These are phyloP conservation scores for Nasturtium officinale DNA, from an alignment of 345 rosid species.

Conservation along the genomic window DNA sequence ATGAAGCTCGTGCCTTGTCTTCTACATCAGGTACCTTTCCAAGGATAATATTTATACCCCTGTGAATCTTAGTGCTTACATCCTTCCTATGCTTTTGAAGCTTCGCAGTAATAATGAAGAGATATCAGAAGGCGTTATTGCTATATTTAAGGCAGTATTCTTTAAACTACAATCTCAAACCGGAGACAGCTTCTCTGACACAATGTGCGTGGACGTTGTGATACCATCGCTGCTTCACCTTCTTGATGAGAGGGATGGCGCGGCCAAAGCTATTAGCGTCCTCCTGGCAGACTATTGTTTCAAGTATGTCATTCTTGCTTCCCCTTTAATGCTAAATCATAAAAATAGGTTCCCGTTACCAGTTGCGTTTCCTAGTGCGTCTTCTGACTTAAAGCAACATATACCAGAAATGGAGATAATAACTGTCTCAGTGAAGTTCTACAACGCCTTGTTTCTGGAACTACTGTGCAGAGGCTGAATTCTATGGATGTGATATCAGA, in stretches of 20 bases:
- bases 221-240: constrained; percentile 67
- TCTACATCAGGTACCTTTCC: constrained; percentile 64
- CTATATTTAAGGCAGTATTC: constrained; percentile 65
- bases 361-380: background rate
- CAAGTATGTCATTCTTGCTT: constrained; percentile 51
- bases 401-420: constrained; percentile 56
- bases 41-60: background rate
- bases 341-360: background rate
- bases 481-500: constrained; percentile 79
- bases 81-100: constrained; percentile 48
- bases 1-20: constrained; percentile 62
- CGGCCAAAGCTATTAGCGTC: constrained; percentile 69
- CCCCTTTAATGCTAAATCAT: background rate
- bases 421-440: constrained; percentile 70
- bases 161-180: constrained; percentile 57
- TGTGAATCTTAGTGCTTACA: constrained; percentile 26
- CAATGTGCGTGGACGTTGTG: constrained; percentile 57
- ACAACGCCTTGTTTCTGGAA: constrained; percentile 67
- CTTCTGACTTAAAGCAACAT: constrained; percentile 46
- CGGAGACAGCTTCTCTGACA: constrained; percentile 47
- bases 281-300: constrained; percentile 79
- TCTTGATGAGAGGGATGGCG: constrained; percentile 85
- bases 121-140: constrained; percentile 60
- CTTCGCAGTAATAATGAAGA: constrained; percentile 74
- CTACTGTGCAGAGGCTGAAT: constrained; percentile 64